phyloP scores from a whole-genome alignment of 1,284 basidiomycete genomes.

The Pisolithus thermaeus region DNA sequence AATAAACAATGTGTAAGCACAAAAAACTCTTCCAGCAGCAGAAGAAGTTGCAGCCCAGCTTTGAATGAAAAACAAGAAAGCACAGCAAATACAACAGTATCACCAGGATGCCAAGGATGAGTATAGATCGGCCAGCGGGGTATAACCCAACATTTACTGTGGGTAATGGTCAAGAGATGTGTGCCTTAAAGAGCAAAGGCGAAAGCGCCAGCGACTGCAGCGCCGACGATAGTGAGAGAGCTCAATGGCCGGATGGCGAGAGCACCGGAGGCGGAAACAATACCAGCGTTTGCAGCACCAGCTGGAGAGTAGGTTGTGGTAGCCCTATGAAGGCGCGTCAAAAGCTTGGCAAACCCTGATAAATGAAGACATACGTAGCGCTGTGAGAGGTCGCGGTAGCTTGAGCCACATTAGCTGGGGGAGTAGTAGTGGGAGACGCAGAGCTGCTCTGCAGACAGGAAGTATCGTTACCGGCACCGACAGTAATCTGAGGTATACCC shows the following conservation, averaged over 20 bases:
- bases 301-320: conserved; percentile 28
- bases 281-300: conserved; percentile 52
- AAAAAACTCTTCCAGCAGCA: conserved; percentile 1
- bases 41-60: conserved; percentile 5
- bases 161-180: background rate
- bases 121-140: conserved; percentile 7
- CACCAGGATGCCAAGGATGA: conserved; percentile 19
- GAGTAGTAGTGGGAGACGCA: conserved; percentile 13
- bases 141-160: conserved; percentile 10
- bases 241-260: conserved; percentile 13
- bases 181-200: conserved; percentile 15
- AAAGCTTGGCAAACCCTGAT: conserved; percentile 5
- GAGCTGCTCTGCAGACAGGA: conserved; percentile 39
- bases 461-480: conserved; percentile 41
- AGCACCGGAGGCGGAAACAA: conserved; percentile 26
- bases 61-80: conserved; percentile 1
- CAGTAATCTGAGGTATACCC: conserved; percentile 41
- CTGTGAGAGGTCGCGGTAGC: conserved; percentile 11
- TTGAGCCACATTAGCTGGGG: conserved; percentile 15
- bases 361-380: conserved; percentile 13
- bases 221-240: conserved; percentile 14
- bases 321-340: conserved; percentile 7
- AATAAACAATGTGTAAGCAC: background rate
- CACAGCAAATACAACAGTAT: conserved; percentile 7
- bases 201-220: conserved; percentile 8